phyloP scores from a whole-genome alignment of 805 yeast genomes.

The Wickerhamomyces canadensis region DNA sequence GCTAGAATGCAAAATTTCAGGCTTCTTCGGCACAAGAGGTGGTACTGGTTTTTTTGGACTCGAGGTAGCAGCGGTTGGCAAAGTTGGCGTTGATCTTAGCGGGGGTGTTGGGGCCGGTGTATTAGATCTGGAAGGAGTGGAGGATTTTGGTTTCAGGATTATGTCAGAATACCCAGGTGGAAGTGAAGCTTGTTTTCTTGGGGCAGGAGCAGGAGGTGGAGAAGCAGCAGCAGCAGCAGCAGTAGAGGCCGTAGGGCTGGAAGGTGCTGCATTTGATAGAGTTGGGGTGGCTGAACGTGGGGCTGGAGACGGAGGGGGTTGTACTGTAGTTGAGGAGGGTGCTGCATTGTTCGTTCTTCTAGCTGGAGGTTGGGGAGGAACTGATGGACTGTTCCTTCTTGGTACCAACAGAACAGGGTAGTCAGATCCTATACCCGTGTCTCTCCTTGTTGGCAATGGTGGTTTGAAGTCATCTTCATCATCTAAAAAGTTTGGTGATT shows the following conservation, averaged over 20 bases:
- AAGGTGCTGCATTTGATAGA: neutral
- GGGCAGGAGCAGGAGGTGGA: conserved; percentile 28
- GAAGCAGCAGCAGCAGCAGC: conserved; percentile 3
- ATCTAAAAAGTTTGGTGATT: conserved; percentile 18
- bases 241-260: conserved; percentile 4
- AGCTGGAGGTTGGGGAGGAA: conserved; percentile 13
- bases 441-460: conserved; percentile 13
- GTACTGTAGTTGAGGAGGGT: conserved; percentile 1
- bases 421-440: conserved; percentile 3
- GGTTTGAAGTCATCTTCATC: conserved; percentile 15
- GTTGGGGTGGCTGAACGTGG: conserved; percentile 9
- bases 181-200: conserved; percentile 24
- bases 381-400: conserved; percentile 13
- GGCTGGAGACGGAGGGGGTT: conserved; percentile 4
- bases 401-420: conserved; percentile 15
- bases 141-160: conserved; percentile 29
- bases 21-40: conserved; percentile 2
- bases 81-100: conserved; percentile 10
- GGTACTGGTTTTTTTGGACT: conserved; percentile 13
- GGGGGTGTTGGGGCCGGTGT: conserved; percentile 15
- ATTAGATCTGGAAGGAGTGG: conserved; percentile 14
- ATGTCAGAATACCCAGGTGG: conserved; percentile 34
- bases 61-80: too few relatives aligned
- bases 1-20: neutral
- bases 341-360: conserved; percentile 4